Evolutionary conservation across 163 green algal genomes (phyloP).

Genomic region (Coccomyxa subellipsoidea): DNA sequence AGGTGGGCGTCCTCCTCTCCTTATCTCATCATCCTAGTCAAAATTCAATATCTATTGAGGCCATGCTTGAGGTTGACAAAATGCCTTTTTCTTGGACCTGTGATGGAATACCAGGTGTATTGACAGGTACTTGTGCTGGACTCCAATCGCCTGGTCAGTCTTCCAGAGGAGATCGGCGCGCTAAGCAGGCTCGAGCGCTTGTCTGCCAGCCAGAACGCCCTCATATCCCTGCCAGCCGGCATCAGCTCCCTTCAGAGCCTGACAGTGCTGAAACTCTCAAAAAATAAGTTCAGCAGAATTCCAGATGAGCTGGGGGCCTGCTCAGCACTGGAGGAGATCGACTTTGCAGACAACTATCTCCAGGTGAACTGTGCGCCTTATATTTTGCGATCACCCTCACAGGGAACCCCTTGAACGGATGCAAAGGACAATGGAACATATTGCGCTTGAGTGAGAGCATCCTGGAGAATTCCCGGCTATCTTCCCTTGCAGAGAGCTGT

Average conservation of each 20-base stretch:
- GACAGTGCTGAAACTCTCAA: conserved; percentile 40
- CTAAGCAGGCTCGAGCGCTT: conserved; percentile 38
- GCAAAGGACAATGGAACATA: neutral
- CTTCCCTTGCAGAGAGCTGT: neutral
- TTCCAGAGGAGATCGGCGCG: conserved; percentile 35
- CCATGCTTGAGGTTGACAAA: neutral
- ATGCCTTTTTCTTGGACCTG: too few species aligned
- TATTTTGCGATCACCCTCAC: neutral
- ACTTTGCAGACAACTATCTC: conserved; percentile 33
- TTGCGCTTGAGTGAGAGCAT: neutral
- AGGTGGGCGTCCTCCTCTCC: conserved; percentile 12
- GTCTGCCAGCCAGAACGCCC: conserved; percentile 24
- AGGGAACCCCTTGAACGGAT: neutral
- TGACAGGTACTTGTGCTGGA: conserved; percentile 50
- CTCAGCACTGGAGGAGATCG: conserved; percentile 36
- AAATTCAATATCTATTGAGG: neutral
- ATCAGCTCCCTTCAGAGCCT: conserved; percentile 37
- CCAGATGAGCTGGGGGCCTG: conserved; percentile 27
- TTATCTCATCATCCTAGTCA: neutral
- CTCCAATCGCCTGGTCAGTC: conserved; percentile 35
- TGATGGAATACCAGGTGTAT: neutral
- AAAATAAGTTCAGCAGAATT: conserved; percentile 47
- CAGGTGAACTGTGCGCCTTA: conserved; percentile 18
- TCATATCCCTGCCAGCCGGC: conserved; percentile 33
- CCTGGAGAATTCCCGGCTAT: neutral